Evolutionary conservation across 1,284 basidiomycete genomes (phyloP), one percentile per base, ranked within the genome.

Genomic region (Ustilago esculenta): DNA sequence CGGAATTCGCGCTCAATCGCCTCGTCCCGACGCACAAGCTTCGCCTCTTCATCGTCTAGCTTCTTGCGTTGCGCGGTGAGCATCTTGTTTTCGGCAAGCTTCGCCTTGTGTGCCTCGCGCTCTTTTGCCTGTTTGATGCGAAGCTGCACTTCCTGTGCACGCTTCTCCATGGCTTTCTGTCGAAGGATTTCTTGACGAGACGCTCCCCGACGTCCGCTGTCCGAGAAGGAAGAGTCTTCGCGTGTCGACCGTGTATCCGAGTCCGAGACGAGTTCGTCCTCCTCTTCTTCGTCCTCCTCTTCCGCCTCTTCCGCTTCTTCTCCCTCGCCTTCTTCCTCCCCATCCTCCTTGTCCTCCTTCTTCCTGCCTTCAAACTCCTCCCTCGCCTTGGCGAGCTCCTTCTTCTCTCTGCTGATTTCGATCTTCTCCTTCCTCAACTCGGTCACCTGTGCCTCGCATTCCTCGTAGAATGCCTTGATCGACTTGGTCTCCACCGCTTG

Each of bases 371-470:
- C 83, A 35, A 91, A 85, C n/a, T 82, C 79, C 37, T 85, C 87
- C 85, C 92, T 90, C 72, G 90, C 89, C 79, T 92, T 90, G 52
- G 86, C 72, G 55, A 89, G 86, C 78, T 90, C 88, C 83, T 92
- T 94, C 83, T 90, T 90, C 72, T 89, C 86, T 61, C 94, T 86
- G 82, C 94, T 94, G 48, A 94, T 88, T 72, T 98, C 95, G 32
- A 95, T 92, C 82, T 94, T 92, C 82, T 95, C 92, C 84, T 98
- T 98, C 68, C 95, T 85, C 46, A 96, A 85, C 37, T 94, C 91
- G 10, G 96, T 98, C 59, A 98, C 83, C 68, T 90, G 89, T 70
- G 90, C 87, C 76, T 94, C 94, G 75, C 91, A 92, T 49, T 88
- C 87, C 74, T 98, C 96, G 87, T 98, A 91, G 76, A 91, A 92